These are phyloP conservation scores for Tolypocladium capitatum DNA, from an alignment of 2,329 filamentous ascomycete species.

Conservation along the genomic window DNA sequence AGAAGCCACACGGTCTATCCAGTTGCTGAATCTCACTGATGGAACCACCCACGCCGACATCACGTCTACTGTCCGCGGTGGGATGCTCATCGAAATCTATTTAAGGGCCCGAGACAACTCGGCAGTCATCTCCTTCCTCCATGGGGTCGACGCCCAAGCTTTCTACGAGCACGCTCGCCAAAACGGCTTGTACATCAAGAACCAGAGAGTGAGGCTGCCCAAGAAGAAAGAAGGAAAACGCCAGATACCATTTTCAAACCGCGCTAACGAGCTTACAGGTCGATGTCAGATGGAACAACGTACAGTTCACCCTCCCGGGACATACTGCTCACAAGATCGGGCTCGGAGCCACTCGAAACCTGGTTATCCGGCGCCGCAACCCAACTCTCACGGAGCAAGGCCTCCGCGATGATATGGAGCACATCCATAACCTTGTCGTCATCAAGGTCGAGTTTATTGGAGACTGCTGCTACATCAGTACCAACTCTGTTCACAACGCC, in stretches of 20 bases:
- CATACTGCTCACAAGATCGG: conserved; percentile 53
- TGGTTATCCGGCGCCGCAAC: conserved; percentile 51
- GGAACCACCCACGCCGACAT: conserved; percentile 53
- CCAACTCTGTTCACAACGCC: conserved; percentile 65
- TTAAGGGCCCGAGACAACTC: conserved; percentile 44
- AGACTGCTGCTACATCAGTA: conserved; percentile 53
- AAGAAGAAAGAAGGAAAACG: no score
- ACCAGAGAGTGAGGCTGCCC: conserved; percentile 35
- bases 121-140: conserved; percentile 58
- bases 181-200: conserved; percentile 54
- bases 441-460: conserved; percentile 48
- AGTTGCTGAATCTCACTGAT: conserved; percentile 48
- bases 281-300: conserved; percentile 54
- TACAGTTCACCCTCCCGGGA: conserved; percentile 51
- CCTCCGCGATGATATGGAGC: conserved; percentile 63
- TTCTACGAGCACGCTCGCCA: conserved; percentile 53
- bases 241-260: no score
- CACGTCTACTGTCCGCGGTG: conserved; percentile 51
- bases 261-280: conserved; percentile 32
- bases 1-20: conserved; percentile 41
- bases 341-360: conserved; percentile 57
- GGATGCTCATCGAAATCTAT: conserved; percentile 55
- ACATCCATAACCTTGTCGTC: conserved; percentile 68
- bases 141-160: conserved; percentile 44
- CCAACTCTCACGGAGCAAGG: conserved; percentile 45